These are phyloP conservation scores for Craterostigma plantagineum DNA, from an alignment of 257 asterid species.

Conservation along the genomic window DNA sequence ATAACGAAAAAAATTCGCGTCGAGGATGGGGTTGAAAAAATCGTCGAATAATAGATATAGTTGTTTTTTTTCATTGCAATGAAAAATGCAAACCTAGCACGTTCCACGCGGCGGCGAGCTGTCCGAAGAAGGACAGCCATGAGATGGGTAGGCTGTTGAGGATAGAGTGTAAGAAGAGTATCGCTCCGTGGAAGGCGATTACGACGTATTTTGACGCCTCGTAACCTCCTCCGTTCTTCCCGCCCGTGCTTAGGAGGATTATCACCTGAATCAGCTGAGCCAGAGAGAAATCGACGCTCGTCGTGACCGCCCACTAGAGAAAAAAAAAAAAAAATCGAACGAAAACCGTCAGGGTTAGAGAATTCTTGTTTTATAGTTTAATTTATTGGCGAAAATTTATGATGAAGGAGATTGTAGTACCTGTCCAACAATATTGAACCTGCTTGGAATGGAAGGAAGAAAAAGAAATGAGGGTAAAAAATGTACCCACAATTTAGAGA, in stretches of 20 bases:
- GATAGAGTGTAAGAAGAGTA: slow-evolving; percentile 52
- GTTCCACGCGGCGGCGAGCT: slow-evolving; percentile 93
- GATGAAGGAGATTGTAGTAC: slow-evolving; percentile 15
- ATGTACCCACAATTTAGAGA: no score
- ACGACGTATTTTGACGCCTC: slow-evolving; percentile 68
- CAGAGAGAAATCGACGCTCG: slow-evolving; percentile 75
- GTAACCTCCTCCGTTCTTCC: slow-evolving; percentile 78
- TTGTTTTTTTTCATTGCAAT: background rate
- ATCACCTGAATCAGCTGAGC: slow-evolving; percentile 91
- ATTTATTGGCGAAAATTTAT: background rate
- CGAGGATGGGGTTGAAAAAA: slow-evolving; percentile 1
- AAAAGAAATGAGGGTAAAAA: no score
- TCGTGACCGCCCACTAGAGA: slow-evolving; percentile 96
- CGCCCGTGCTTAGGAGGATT: slow-evolving; percentile 84
- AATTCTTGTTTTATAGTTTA: background rate
- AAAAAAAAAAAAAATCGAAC: slow-evolving; percentile 6
- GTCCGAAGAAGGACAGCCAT: slow-evolving; percentile 62
- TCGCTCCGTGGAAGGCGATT: slow-evolving; percentile 59
- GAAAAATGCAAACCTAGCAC: slow-evolving; percentile 23
- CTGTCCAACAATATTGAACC: slow-evolving; percentile 99
- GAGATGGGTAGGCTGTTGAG: slow-evolving; percentile 84
- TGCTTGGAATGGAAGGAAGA: slow-evolving; percentile 23
- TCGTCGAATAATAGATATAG: background rate
- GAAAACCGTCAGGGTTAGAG: no score
- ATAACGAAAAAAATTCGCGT: background rate